phyloP scores from a whole-genome alignment of 257 asterid genomes.

The Jacaranda copaia region DNA sequence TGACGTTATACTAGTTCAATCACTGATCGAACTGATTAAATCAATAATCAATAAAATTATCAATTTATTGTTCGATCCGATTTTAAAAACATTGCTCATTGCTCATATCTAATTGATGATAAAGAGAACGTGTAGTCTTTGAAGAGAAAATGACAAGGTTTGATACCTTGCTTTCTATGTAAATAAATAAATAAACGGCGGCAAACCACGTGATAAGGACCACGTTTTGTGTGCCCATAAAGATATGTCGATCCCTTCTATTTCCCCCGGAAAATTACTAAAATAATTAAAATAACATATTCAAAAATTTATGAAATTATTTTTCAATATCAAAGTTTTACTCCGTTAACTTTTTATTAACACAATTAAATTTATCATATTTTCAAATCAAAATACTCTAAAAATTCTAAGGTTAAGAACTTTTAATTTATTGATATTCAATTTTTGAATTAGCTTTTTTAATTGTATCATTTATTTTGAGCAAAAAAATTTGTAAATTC shows the following conservation, averaged over 20 bases:
- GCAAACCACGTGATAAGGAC: conserved; percentile 23
- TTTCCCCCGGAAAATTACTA: not conserved
- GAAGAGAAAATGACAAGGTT: not conserved
- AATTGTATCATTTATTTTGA: not conserved
- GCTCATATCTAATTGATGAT: too few species aligned
- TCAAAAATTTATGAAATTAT: too few species aligned
- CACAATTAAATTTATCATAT: not conserved
- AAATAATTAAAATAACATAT: too few species aligned
- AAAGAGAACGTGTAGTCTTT: too few species aligned
- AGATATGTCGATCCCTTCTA: not conserved
- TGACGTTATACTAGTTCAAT: too few species aligned
- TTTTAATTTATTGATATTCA: not conserved
- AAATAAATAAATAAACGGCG: not conserved
- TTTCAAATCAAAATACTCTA: not conserved
- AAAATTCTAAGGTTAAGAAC: not conserved
- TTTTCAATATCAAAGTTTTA: too few species aligned
- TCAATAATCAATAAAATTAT: too few species aligned
- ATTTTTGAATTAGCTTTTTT: not conserved
- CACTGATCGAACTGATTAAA: too few species aligned
- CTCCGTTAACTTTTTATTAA: too few species aligned
- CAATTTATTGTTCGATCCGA: too few species aligned
- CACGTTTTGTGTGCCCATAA: not conserved
- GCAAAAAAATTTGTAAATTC: not conserved
- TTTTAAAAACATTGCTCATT: too few species aligned
- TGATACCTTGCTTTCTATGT: not conserved